Conservation (phyloP, 2,329 filamentous ascomycete species). For the Rutstroemia sp. region DNA sequence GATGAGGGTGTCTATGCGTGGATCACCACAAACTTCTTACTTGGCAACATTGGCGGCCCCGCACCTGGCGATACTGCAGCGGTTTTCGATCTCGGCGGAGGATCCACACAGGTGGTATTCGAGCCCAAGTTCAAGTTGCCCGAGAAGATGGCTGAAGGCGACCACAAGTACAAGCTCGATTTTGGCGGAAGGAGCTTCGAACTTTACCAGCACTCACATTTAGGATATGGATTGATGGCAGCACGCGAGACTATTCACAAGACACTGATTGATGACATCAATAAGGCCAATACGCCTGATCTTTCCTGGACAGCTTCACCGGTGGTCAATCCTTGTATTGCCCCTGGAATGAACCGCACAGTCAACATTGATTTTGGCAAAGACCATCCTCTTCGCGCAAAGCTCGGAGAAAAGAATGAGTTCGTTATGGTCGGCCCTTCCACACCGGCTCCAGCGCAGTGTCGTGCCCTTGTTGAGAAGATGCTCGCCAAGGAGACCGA, state of each 20-base stretch:
- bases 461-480: constrained; percentile 82
- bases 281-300: constrained; percentile 53
- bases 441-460: constrained; percentile 71
- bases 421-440: constrained; percentile 86
- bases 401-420: constrained; percentile 46
- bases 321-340: constrained; percentile 79
- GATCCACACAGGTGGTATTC: constrained; percentile 97
- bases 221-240: constrained; percentile 94
- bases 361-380: constrained; percentile 65
- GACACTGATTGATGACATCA: constrained; percentile 63
- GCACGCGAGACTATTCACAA: constrained; percentile 82
- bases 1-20: constrained; percentile 98
- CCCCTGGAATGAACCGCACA: constrained; percentile 67
- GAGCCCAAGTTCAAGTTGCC: constrained; percentile 93
- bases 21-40: constrained; percentile 98
- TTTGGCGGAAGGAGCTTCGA: constrained; percentile 89
- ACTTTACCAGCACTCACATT: constrained; percentile 95
- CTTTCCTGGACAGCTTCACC: constrained; percentile 62
- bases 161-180: constrained; percentile 89
- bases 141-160: constrained; percentile 74
- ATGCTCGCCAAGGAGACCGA: constrained; percentile 80
- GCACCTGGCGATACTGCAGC: constrained; percentile 88
- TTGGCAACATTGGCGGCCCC: constrained; percentile 92
- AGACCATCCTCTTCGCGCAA: constrained; percentile 48
- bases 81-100: constrained; percentile 91